Evolutionary conservation across 2,329 filamentous ascomycete genomes (phyloP).

Genomic region (Apiospora kogelbergensis): DNA sequence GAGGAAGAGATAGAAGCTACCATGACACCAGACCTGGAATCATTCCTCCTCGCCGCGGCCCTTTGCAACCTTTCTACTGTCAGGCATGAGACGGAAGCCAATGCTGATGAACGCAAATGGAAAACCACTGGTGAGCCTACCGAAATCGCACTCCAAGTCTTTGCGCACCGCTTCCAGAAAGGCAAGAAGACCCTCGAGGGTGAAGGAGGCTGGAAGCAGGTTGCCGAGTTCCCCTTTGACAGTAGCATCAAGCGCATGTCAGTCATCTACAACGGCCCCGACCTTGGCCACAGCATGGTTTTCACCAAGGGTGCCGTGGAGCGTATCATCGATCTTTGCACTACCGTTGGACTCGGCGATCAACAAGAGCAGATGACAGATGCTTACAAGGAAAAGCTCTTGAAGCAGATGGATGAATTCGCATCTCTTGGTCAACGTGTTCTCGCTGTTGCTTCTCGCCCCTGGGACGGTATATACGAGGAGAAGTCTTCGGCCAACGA

Average conservation of each 20-base stretch:
- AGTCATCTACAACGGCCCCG: constrained; percentile 63
- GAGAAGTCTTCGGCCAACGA: constrained; percentile 19
- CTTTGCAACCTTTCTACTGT: constrained; percentile 67
- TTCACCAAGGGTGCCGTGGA: constrained; percentile 66
- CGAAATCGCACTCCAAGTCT: constrained; percentile 75
- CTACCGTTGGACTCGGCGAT: constrained; percentile 43
- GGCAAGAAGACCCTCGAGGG: constrained; percentile 54
- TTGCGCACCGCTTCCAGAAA: constrained; percentile 65
- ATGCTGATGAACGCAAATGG: constrained; percentile 58
- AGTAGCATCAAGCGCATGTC: constrained; percentile 79
- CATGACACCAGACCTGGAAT: constrained; percentile 49
- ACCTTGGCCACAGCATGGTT: constrained; percentile 47
- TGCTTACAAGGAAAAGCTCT: constrained; percentile 48
- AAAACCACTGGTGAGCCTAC: constrained; percentile 70
- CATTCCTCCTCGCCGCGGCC: constrained; percentile 56
- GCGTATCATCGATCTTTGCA: constrained; percentile 57
- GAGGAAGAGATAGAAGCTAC: constrained; percentile 36
- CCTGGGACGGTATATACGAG: constrained; percentile 51
- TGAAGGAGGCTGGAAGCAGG: constrained; percentile 57
- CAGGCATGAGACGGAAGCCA: constrained; percentile 51
- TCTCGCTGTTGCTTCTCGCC: constrained; percentile 67
- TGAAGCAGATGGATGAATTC: constrained; percentile 57
- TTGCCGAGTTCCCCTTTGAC: constrained; percentile 77
- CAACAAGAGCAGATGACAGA: constrained; percentile 48
- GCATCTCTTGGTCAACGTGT: constrained; percentile 71